A percentile compares a stretch with the other conserved stretches of the same genome.
These are phyloP conservation scores for Triadica sebifera DNA, from an alignment of 345 rosid species.

Conservation along the genomic window DNA sequence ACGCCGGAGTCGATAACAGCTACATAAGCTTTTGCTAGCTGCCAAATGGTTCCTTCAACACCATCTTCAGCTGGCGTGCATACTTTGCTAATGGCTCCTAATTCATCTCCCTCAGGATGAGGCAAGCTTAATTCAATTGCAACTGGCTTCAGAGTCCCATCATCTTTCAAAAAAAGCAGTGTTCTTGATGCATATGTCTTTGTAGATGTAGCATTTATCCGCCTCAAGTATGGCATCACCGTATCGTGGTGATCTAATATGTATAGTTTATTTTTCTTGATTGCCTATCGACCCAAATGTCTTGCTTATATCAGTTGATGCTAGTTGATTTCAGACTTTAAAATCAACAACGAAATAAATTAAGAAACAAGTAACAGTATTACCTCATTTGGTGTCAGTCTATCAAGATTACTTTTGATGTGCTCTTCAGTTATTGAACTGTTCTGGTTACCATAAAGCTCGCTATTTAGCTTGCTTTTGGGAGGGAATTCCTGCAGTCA, in stretches of 20 bases:
- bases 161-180: constrained; percentile 65
- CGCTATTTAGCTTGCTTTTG: constrained; percentile 26
- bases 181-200: constrained; percentile 80
- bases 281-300: constrained; percentile 43
- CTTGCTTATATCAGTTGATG: not conserved
- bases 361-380: not conserved
- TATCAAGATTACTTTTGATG: constrained; percentile 25
- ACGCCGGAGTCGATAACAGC: constrained; percentile 81
- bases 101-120: constrained; percentile 58
- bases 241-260: constrained; percentile 80
- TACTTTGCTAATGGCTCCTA: constrained; percentile 61
- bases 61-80: constrained; percentile 72
- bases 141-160: constrained; percentile 79
- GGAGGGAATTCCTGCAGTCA: constrained; percentile 42
- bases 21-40: constrained; percentile 85
- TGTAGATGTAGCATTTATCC: constrained; percentile 57
- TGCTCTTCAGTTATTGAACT: constrained; percentile 35
- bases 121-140: constrained; percentile 83
- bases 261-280: constrained; percentile 55
- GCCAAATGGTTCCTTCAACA: constrained; percentile 65
- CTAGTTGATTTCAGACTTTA: not conserved
- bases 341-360: not conserved
- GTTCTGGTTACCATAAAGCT: constrained; percentile 32
- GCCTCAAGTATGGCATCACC: constrained; percentile 68
- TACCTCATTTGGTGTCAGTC: constrained; percentile 28